phyloP scores from a whole-genome alignment of 2,329 filamentous ascomycete species.

The Orbilia quercus region DNA sequence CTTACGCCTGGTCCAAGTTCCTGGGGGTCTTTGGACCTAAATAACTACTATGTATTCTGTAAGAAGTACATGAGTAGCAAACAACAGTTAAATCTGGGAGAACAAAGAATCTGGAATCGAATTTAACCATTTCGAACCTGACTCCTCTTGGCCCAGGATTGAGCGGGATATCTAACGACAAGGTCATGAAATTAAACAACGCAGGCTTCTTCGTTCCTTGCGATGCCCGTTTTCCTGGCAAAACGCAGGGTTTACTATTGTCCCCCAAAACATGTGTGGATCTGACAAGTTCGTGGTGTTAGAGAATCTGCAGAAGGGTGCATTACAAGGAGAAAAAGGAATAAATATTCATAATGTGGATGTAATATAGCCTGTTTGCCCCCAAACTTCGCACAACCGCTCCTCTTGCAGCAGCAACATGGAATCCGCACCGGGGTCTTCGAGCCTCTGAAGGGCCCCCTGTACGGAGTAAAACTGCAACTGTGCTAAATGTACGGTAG shows the following conservation, averaged over 20 bases:
- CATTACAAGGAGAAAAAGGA: slow-evolving; percentile 21
- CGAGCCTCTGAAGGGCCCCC: background rate
- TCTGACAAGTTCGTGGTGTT: slow-evolving; percentile 34
- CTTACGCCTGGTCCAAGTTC: background rate
- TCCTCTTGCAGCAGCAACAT: slow-evolving; percentile 9
- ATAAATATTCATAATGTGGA: slow-evolving; percentile 21
- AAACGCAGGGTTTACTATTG: slow-evolving; percentile 15
- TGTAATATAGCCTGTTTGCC: slow-evolving; percentile 50
- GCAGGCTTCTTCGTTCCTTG: slow-evolving; percentile 30
- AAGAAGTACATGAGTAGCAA: too few species aligned
- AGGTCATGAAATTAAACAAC: slow-evolving; percentile 52
- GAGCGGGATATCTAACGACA: slow-evolving; percentile 33
- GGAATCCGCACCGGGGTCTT: slow-evolving; percentile 1
- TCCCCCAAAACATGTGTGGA: slow-evolving; percentile 21
- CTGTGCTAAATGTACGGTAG: too few species aligned
- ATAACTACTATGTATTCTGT: too few species aligned
- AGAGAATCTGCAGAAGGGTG: slow-evolving; percentile 54
- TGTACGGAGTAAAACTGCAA: slow-evolving; percentile 5
- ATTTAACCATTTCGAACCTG: slow-evolving; percentile 47
- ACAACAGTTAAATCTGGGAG: too few species aligned
- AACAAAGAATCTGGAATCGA: slow-evolving; percentile 31
- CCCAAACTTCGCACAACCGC: slow-evolving; percentile 11
- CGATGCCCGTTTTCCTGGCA: slow-evolving; percentile 9
- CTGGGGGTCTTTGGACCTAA: slow-evolving; percentile 1
- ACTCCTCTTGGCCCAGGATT: slow-evolving; percentile 14